These are phyloP conservation scores for Clonostachys solani DNA, from an alignment of 2,329 filamentous ascomycete species.

Conservation along the genomic window DNA sequence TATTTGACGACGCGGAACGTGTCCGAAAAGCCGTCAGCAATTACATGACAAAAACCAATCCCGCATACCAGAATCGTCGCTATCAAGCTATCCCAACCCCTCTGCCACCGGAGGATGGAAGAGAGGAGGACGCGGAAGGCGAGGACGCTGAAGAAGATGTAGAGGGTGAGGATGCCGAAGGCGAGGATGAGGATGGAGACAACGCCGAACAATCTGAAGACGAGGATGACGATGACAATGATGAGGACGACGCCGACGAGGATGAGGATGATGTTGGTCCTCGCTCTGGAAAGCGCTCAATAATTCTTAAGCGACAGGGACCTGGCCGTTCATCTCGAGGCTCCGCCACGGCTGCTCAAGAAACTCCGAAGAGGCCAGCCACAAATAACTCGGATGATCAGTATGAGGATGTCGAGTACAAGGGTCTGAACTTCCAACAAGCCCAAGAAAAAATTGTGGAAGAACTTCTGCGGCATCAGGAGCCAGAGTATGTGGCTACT, in stretches of 20 bases:
- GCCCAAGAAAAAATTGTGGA: slow-evolving; percentile 83
- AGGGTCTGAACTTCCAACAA: slow-evolving; percentile 73
- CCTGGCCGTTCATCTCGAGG: slow-evolving; percentile 25
- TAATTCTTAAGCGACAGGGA: slow-evolving; percentile 30
- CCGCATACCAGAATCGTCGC: slow-evolving; percentile 65
- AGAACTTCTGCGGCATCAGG: slow-evolving; percentile 65
- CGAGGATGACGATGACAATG: slow-evolving; percentile 17
- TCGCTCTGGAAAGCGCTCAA: slow-evolving; percentile 26
- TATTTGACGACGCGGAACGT: slow-evolving; percentile 81
- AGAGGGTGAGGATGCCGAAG: slow-evolving; percentile 15
- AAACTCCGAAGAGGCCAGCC: slow-evolving; percentile 25
- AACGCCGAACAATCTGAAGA: slow-evolving; percentile 20
- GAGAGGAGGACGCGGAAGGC: slow-evolving; percentile 14
- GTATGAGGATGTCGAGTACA: slow-evolving; percentile 57
- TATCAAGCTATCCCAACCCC: slow-evolving; percentile 74
- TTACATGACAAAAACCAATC: slow-evolving; percentile 83
- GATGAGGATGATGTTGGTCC: slow-evolving; percentile 15
- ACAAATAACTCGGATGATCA: slow-evolving; percentile 44
- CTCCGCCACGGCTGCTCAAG: slow-evolving; percentile 19
- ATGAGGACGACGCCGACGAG: slow-evolving; percentile 18
- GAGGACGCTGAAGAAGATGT: slow-evolving; percentile 20
- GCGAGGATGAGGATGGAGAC: slow-evolving; percentile 21
- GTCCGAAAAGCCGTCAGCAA: slow-evolving; percentile 83
- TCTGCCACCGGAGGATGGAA: slow-evolving; percentile 39
- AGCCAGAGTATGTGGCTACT: slow-evolving; percentile 51